Evolutionary conservation across 352 stramenopile genomes (phyloP).

Genomic region (Globisporangium acanthophoron): DNA sequence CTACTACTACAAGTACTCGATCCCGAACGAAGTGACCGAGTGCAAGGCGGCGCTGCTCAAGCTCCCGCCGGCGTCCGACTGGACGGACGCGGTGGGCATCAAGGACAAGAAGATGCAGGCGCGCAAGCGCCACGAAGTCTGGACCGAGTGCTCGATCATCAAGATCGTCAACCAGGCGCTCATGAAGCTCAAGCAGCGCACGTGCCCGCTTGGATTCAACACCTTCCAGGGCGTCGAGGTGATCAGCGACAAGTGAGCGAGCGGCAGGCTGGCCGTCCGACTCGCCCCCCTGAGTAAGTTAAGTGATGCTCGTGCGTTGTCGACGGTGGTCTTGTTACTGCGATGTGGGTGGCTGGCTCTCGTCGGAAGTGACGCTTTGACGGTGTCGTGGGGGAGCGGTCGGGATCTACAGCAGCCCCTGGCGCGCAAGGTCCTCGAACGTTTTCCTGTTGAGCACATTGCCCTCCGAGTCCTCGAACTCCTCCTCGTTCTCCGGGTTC

Average conservation of each 20-base stretch:
- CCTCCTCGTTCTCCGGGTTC: conserved; percentile 93
- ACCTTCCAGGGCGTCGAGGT: conserved; percentile 33
- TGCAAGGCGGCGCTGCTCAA: conserved; percentile 38
- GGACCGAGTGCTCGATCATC: conserved; percentile 23
- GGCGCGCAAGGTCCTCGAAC: conserved; percentile 97
- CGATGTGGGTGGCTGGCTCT: not conserved
- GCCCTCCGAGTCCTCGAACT: conserved; percentile 99
- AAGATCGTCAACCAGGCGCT: conserved; percentile 21
- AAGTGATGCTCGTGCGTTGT: not conserved
- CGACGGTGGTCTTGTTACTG: not conserved
- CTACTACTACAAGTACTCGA: conserved; percentile 53
- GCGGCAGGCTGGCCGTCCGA: not conserved
- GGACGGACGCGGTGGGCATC: conserved; percentile 16
- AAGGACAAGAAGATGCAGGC: conserved; percentile 4
- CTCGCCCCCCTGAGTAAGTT: conserved; percentile 1
- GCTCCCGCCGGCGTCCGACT: conserved; percentile 36
- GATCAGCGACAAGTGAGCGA: conserved; percentile 5
- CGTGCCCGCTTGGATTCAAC: conserved; percentile 41
- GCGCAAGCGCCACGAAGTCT: conserved; percentile 27
- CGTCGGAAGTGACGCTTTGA: no score
- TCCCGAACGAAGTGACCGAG: conserved; percentile 37
- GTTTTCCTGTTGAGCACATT: conserved; percentile 97
- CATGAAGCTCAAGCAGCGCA: conserved; percentile 20
- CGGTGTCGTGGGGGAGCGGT: no score
- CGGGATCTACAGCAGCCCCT: conserved; percentile 90